Conservation (phyloP, 75 land plant species). For the Chamaecyparis obtusa region DNA sequence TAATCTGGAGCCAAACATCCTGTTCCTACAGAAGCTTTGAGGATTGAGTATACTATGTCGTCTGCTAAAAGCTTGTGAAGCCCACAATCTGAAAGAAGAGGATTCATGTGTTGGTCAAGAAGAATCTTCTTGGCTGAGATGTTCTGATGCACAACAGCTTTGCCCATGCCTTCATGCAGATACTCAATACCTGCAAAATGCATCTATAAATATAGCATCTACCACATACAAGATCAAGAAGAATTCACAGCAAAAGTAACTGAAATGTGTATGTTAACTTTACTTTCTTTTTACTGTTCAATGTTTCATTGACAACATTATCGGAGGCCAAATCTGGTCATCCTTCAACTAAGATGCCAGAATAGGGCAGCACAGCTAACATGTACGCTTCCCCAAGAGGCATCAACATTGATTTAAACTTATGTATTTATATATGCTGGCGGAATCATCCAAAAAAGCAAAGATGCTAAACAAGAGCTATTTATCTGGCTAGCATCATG, state of each 20-base stretch:
- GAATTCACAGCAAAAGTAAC: background rate
- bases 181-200: conserved; percentile 61
- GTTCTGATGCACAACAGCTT: conserved; percentile 69
- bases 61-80: conserved; percentile 72
- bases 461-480: background rate
- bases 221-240: background rate
- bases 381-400: background rate
- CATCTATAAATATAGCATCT: background rate
- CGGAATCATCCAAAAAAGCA: background rate
- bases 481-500: background rate
- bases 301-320: background rate
- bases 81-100: conserved; percentile 68
- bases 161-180: conserved; percentile 47
- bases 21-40: conserved; percentile 74
- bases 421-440: background rate
- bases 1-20: conserved; percentile 94
- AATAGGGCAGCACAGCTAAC: background rate
- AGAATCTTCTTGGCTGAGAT: conserved; percentile 83
- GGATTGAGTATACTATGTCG: conserved; percentile 73
- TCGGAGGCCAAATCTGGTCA: background rate
- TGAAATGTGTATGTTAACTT: background rate
- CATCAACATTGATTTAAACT: background rate
- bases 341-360: background rate
- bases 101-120: conserved; percentile 56
- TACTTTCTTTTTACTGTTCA: background rate